A percentile compares a stretch with the other conserved stretches of the same genome.
Evolutionary conservation across 1,139 yeast genomes (phyloP).

Genomic region (Yamadazyma buinensis): DNA sequence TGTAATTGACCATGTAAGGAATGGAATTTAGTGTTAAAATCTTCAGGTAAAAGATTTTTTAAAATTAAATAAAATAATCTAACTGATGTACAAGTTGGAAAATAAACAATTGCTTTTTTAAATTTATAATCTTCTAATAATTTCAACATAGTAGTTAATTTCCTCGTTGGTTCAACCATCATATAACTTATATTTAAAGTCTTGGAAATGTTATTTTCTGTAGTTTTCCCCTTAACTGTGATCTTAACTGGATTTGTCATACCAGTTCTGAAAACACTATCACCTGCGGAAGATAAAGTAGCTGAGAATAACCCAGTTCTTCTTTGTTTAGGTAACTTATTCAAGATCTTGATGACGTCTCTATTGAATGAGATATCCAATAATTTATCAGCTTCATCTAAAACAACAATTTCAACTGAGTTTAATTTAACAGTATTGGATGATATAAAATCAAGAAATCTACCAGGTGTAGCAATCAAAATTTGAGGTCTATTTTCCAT

Average conservation of each 20-base stretch:
- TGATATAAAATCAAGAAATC: slow-evolving; percentile 70
- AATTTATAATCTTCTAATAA: slow-evolving; percentile 52
- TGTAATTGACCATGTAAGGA: slow-evolving; percentile 85
- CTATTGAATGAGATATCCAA: slow-evolving; percentile 74
- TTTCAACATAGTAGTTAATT: slow-evolving; percentile 55
- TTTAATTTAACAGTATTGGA: slow-evolving; percentile 47
- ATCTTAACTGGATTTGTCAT: slow-evolving; percentile 87
- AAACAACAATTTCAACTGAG: slow-evolving; percentile 67
- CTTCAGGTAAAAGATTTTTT: slow-evolving; percentile 21
- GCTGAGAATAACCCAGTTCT: slow-evolving; percentile 94
- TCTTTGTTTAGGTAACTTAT: slow-evolving; percentile 78
- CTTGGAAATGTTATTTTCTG: slow-evolving; percentile 48
- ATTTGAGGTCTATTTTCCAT: slow-evolving; percentile 59
- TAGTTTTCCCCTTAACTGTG: slow-evolving; percentile 57
- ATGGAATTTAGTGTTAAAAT: slow-evolving; percentile 37
- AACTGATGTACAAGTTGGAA: slow-evolving; percentile 87
- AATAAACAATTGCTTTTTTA: slow-evolving; percentile 79
- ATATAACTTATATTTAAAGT: slow-evolving; percentile 63
- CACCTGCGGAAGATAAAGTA: slow-evolving; percentile 78
- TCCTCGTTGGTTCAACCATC: slow-evolving; percentile 55
- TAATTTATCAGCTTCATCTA: slow-evolving; percentile 92
- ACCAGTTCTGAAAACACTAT: slow-evolving; percentile 68
- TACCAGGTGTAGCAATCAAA: slow-evolving; percentile 90
- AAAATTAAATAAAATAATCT: slow-evolving; percentile 68
- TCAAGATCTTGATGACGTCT: slow-evolving; percentile 65